Evolutionary conservation across 306 rosid genomes (phyloP).

Genomic region (Ormosia emarginata): DNA sequence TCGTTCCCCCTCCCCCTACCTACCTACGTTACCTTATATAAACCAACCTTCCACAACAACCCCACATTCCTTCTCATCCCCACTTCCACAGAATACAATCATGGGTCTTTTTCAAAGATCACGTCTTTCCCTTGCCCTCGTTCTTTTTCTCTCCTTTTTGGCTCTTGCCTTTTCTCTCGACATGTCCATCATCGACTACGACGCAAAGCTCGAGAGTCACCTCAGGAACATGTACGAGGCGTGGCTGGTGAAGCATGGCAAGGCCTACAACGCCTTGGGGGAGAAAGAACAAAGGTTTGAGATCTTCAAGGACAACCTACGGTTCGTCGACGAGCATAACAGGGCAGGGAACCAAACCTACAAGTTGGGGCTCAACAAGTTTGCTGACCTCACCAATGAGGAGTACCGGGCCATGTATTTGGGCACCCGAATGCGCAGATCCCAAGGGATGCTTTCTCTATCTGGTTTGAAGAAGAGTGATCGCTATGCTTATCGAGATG

Average conservation of each 20-base stretch:
- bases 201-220: constrained; percentile 42
- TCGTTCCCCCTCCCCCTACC: neutral
- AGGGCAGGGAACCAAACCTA: constrained; percentile 19
- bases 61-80: constrained; percentile 3
- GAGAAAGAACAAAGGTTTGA: constrained; percentile 65
- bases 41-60: neutral
- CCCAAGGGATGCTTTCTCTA: constrained; percentile 8
- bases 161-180: constrained; percentile 34
- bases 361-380: constrained; percentile 59
- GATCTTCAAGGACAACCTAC: constrained; percentile 69
- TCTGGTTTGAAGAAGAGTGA: constrained; percentile 22
- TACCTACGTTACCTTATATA: no score
- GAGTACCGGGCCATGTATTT: constrained; percentile 55
- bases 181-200: constrained; percentile 77
- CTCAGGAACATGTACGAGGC: constrained; percentile 47
- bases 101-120: constrained; percentile 6
- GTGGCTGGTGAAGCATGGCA: constrained; percentile 69
- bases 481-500: constrained; percentile 44
- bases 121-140: neutral
- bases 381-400: constrained; percentile 79
- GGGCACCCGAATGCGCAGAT: constrained; percentile 28
- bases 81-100: neutral
- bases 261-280: constrained; percentile 60
- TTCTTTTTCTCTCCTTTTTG: neutral
- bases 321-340: constrained; percentile 58